Conservation (phyloP, 257 asterid species). For the Dorcoceras hygrometricum region DNA sequence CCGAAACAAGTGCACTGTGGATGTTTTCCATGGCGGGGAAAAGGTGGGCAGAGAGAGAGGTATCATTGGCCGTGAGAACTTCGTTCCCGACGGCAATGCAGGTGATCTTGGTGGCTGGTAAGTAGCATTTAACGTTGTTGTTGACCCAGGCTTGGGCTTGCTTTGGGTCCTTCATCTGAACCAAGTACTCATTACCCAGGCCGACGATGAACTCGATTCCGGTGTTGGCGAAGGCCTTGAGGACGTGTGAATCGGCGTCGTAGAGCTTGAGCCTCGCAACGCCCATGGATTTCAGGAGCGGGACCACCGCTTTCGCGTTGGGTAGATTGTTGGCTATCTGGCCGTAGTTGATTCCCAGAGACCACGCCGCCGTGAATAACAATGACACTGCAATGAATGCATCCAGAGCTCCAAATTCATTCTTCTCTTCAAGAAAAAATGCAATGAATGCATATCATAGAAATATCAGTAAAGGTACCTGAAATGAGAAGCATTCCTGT, state of each 20-base stretch:
- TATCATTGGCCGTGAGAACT: constrained; percentile 60
- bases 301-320: constrained; percentile 55
- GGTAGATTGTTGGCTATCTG: constrained; percentile 85
- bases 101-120: constrained; percentile 71
- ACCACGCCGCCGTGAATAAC: constrained; percentile 27
- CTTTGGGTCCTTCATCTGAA: constrained; percentile 50
- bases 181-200: constrained; percentile 56
- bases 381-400: constrained; percentile 22
- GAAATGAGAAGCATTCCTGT: background rate
- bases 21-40: constrained; percentile 76
- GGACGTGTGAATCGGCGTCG: constrained; percentile 73
- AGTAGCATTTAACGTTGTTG: constrained; percentile 50
- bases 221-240: constrained; percentile 77
- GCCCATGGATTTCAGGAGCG: constrained; percentile 66
- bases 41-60: constrained; percentile 47
- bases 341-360: constrained; percentile 82
- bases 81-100: constrained; percentile 83
- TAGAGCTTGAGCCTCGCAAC: constrained; percentile 72
- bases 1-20: constrained; percentile 53
- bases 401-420: background rate
- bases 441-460: background rate
- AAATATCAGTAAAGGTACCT: background rate
- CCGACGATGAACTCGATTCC: constrained; percentile 72
- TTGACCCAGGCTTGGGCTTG: constrained; percentile 67
- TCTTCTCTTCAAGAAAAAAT: background rate